Percentiles rank a stretch among this genome's conserved stretches.
These are phyloP conservation scores for Gloeostereum incarnatum DNA, from an alignment of 768 basidiomycete species.

Conservation along the genomic window DNA sequence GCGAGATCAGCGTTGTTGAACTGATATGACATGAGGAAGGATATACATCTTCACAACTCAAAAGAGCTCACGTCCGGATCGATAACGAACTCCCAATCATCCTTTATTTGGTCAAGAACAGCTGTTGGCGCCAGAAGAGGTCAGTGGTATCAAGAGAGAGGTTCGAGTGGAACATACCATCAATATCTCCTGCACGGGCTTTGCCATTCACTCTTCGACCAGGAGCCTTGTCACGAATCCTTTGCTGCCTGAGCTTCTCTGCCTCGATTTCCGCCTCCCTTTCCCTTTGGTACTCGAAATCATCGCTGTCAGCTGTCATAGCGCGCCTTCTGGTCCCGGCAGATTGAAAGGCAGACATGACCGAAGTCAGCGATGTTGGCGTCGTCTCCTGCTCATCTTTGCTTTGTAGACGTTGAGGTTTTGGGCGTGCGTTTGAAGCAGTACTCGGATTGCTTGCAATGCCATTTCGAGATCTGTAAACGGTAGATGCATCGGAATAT, in stretches of 20 bases:
- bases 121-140: constrained; percentile 30
- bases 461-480: constrained; percentile 21
- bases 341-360: constrained; percentile 63
- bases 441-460: constrained; percentile 11
- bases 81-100: constrained; percentile 86
- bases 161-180: constrained; percentile 43
- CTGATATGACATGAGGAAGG: constrained; percentile 23
- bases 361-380: constrained; percentile 41
- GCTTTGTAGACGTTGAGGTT: constrained; percentile 23
- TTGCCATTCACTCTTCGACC: constrained; percentile 43
- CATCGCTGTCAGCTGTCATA: constrained; percentile 41
- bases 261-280: constrained; percentile 52
- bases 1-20: constrained; percentile 95
- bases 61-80: constrained; percentile 58
- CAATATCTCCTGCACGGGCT: constrained; percentile 71
- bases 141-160: background rate
- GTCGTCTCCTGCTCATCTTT: constrained; percentile 27
- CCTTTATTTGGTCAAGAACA: constrained; percentile 76
- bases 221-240: constrained; percentile 60
- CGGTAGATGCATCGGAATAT: constrained; percentile 31
- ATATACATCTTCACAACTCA: constrained; percentile 2
- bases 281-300: constrained; percentile 47
- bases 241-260: constrained; percentile 57
- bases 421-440: constrained; percentile 10
- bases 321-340: constrained; percentile 51